Conservation (phyloP, 202 grass and related monocot genomes). For the Zizania palustris region DNA sequence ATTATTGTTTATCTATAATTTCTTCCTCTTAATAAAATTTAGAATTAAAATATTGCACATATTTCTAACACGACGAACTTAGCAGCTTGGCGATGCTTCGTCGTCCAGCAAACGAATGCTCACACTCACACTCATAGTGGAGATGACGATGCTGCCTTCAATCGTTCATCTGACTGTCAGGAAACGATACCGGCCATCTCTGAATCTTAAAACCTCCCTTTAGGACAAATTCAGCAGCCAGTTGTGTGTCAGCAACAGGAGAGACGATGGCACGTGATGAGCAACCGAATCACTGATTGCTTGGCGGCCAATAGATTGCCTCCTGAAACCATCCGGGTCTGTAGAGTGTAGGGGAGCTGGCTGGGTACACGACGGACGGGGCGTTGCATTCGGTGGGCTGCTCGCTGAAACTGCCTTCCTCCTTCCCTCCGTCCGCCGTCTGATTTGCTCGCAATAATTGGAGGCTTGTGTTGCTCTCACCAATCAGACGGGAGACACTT, state of each 20-base stretch:
- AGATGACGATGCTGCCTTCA: background rate
- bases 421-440: background rate
- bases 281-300: background rate
- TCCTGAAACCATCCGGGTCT: background rate
- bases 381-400: background rate
- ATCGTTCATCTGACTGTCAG: background rate
- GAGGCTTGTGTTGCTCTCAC: background rate
- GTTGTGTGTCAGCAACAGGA: background rate
- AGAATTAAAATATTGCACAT: too few relatives aligned
- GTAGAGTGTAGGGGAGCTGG: too few relatives aligned
- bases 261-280: background rate
- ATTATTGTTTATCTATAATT: too few relatives aligned
- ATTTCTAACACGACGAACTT: too few relatives aligned
- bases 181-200: background rate
- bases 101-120: background rate
- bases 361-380: background rate
- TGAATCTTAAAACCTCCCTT: background rate
- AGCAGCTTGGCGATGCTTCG: background rate
- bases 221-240: background rate
- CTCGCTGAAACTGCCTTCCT: background rate
- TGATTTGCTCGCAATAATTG: slow-evolving; percentile 33
- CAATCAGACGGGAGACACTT: background rate
- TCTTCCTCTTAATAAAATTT: too few relatives aligned
- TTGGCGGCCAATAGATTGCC: background rate
- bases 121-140: too few relatives aligned